Evolutionary conservation across 202 grass and related monocot species (phyloP).

Genomic region (Musa balbisiana): DNA sequence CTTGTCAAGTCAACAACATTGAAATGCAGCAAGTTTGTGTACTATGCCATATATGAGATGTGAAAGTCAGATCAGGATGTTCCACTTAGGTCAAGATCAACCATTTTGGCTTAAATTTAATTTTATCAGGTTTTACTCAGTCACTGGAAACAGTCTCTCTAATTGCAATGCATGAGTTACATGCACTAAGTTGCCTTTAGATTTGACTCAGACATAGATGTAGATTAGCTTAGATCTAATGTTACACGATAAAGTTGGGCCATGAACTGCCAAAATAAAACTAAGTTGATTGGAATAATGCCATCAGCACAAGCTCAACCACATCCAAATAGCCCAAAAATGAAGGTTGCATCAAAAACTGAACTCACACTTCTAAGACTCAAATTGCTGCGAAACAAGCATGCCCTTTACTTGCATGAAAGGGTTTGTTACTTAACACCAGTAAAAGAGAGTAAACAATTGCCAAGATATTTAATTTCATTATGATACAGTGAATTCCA

Average conservation of each 20-base stretch:
- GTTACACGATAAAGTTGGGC: background rate
- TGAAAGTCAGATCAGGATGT: no score
- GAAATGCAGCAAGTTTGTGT: no score
- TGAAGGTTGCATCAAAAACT: background rate
- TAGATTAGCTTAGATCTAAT: background rate
- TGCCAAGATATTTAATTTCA: background rate
- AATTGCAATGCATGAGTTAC: no score
- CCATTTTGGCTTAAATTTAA: background rate
- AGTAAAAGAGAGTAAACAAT: background rate
- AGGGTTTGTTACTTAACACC: background rate
- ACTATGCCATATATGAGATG: no score
- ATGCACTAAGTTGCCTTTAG: no score
- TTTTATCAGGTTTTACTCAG: background rate
- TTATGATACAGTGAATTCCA: background rate
- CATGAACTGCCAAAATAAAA: background rate
- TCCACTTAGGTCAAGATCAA: background rate
- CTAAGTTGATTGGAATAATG: no score
- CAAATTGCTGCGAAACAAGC: background rate
- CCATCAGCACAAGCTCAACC: background rate
- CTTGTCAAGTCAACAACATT: no score
- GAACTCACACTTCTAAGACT: background rate
- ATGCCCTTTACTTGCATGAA: no score
- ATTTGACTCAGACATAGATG: no score
- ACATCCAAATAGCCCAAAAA: background rate
- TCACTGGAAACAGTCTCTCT: no score